Conservation (phyloP, 257 asterid species). For the Euphrasia confusa region DNA sequence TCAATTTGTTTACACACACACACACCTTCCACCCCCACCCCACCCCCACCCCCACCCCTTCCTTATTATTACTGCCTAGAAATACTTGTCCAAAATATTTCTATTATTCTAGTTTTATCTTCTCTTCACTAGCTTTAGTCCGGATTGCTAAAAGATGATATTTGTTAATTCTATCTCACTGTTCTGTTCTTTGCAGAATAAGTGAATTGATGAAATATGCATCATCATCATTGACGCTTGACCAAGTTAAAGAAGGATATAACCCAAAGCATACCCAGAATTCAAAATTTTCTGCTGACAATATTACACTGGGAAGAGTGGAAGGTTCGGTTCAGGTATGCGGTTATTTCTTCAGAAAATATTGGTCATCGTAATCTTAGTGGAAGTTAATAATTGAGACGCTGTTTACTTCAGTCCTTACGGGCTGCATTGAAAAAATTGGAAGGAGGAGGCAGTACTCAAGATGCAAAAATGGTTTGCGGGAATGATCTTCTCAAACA, state of each 20-base stretch:
- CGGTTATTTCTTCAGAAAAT: constrained; percentile 11
- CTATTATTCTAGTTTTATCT: constrained; percentile 2
- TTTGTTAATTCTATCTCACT: not conserved
- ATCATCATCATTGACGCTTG: constrained; percentile 50
- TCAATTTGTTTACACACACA: not conserved
- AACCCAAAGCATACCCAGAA: constrained; percentile 35
- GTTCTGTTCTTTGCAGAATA: constrained; percentile 40
- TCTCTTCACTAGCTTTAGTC: not conserved
- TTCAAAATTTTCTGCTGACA: constrained; percentile 38
- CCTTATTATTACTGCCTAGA: not conserved
- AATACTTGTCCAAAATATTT: not conserved
- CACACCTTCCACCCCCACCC: not conserved
- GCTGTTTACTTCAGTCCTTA: constrained; percentile 51
- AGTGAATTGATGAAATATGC: constrained; percentile 47
- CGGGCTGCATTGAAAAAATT: constrained; percentile 61
- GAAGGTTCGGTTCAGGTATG: constrained; percentile 75
- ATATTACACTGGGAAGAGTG: constrained; percentile 69
- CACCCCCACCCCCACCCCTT: not conserved
- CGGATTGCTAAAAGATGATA: constrained; percentile 11
- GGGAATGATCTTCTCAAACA: constrained; percentile 62
- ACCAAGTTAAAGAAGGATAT: constrained; percentile 34
- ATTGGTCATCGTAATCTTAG: constrained; percentile 6
- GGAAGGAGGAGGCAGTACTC: constrained; percentile 60
- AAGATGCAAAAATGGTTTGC: constrained; percentile 83
- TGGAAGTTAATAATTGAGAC: constrained; percentile 13